Base-by-base conservation (phyloP, 169 alveolate genomes). In the Plasmodium knowlesi region DNA sequence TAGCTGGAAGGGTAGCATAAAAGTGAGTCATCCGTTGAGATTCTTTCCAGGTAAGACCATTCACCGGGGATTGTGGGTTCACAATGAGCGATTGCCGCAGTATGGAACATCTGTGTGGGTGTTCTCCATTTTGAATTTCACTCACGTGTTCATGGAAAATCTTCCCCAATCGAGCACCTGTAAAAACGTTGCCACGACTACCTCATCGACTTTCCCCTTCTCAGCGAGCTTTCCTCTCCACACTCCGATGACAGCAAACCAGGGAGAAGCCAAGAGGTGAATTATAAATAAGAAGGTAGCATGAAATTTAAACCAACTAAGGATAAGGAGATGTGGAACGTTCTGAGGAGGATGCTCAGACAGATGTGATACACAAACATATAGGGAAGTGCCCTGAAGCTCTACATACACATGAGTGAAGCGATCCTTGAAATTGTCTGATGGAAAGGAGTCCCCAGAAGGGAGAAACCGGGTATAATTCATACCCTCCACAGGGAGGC, bases 361-460 rank as follows among this genome's bases (percentile, higher is more conserved):
- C 19, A 5, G 74, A 72, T 12, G 82, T 53, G 6, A 81, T 96
- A n/a, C 89, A 89, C 46, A 92, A 72, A 1, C 22, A 76, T 93
- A 53, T 97, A 92, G 70, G 84, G 92, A 57, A 92, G 98, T 41
- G 97, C 97, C 22, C 96, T 97, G 22, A 97, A 97, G 91, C 71
- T 97, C 25, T 97, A 95, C 74, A 96, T 96, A 43, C 97, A 96
- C 76, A 82, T 96, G 34, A 97, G 98, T 8, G 97, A 96, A 83
- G 98, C 98, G 19, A 97, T 92, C 83, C 95, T 95, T 72, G 97
- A 97, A 16, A 94, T 93, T 83, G 97, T 98, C 2, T 97, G 98
- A 98, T 98, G 96, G 19, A 97, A 14, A 97, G 96, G 97, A 93
- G 96, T 79, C 90, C 96, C 32, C 98, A 96, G 57, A 94, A 93